Evolutionary conservation across 176 grass and related monocot species (phyloP), one percentile per base, ranked within the genome.

Genomic region (Metroxylon sagu): DNA sequence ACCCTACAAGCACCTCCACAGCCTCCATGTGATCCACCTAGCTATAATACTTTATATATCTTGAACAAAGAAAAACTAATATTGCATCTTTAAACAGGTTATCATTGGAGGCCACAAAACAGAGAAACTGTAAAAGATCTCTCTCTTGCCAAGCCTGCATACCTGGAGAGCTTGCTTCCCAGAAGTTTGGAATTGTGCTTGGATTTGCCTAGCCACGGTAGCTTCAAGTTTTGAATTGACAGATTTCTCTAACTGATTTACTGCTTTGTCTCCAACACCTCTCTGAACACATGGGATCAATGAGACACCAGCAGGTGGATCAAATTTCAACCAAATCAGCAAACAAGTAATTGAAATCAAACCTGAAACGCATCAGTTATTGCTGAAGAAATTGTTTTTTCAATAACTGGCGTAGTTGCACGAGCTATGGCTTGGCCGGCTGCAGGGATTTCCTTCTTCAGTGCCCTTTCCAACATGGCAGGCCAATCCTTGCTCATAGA

Each of bases 321-420:
- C 63, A 26, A 8, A 23, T 14, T 56, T 30, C 30, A 23, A 5
- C 21, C 3, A 64, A 64, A 53, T 25, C 19, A 43, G 55, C 48
- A 6, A 30, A 7, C 27, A 74, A 14, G 14, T 3, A 80, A 61
- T 61, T 35, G 58, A 73, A 26, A 23, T 26, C 69, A 26, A 19
- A 97, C 92, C 92, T 97, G 92, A 82, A 97, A 79, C 61, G 87
- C 76, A 71, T 97, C 87, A 69, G 81, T 68, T 70, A 91, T 75
- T 77, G 82, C 66, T 71, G 87, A 85, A 80, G 81, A 82, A 54
- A 93, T 69, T 4, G 69, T 72, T 63, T 93, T 93, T 63, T 93
- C 89, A 65, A 97, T 69, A 70, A 73, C 55, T 70, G 92, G 92
- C 53, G 78, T 29, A 52, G 83, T 77, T 31, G 84, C 75, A 53